These are phyloP conservation scores for Clarireedia homoeocarpa DNA, from an alignment of 2,329 filamentous ascomycete species.

Conservation along the genomic window DNA sequence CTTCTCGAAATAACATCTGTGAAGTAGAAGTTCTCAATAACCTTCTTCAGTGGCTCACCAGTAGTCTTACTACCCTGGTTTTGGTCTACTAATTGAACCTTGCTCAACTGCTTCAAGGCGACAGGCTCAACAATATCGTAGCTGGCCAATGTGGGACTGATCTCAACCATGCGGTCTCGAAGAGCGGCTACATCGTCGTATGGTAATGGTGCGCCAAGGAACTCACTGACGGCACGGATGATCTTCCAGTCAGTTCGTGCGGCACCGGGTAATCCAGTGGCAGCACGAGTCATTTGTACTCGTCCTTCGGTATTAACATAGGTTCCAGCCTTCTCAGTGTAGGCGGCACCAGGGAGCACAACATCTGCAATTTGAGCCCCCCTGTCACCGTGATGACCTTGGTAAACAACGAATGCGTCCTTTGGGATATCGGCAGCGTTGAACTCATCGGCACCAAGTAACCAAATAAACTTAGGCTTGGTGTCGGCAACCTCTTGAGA, in stretches of 20 bases:
- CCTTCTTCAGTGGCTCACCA: constrained; percentile 69
- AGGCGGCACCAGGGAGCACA: constrained; percentile 86
- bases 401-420: constrained; percentile 94
- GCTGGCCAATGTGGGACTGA: constrained; percentile 79
- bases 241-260: constrained; percentile 99
- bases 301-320: constrained; percentile 98
- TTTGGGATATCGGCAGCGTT: constrained; percentile 80
- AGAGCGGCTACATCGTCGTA: constrained; percentile 90
- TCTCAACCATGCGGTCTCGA: constrained; percentile 89
- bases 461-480: constrained; percentile 91
- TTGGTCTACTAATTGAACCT: constrained; percentile 90
- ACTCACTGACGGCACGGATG: constrained; percentile 85
- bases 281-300: constrained; percentile 86
- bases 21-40: constrained; percentile 96
- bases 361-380: constrained; percentile 91
- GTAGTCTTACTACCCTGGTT: constrained; percentile 80
- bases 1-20: constrained; percentile 95
- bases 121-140: constrained; percentile 89
- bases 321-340: constrained; percentile 93
- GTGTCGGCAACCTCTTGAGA: constrained; percentile 75
- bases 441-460: constrained; percentile 92
- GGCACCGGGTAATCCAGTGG: constrained; percentile 81
- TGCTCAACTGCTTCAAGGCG: constrained; percentile 67
- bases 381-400: constrained; percentile 93
- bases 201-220: constrained; percentile 75